Evolutionary conservation across 2,329 filamentous ascomycete species (phyloP).

Genomic region (Hymenoscyphus infarciens): DNA sequence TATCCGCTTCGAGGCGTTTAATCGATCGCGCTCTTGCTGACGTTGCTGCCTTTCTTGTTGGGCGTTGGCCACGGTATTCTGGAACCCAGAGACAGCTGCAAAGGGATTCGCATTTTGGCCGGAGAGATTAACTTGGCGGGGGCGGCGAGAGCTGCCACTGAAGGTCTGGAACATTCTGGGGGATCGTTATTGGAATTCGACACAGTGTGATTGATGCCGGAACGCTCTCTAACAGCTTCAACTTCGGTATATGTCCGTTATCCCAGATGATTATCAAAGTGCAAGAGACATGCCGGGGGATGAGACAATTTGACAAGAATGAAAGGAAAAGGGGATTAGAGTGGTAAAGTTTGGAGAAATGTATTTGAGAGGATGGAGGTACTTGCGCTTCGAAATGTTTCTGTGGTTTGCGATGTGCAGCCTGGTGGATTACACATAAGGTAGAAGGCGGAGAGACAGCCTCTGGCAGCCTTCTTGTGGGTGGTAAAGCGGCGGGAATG

Average conservation of each 20-base stretch:
- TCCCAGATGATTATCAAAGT: neutral
- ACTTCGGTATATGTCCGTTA: neutral
- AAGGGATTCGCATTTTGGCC: slow-evolving; percentile 81
- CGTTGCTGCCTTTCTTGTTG: slow-evolving; percentile 80
- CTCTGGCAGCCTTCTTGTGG: neutral
- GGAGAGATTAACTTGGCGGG: slow-evolving; percentile 90
- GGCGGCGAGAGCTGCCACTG: slow-evolving; percentile 79
- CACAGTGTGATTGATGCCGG: neutral
- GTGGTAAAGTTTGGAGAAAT: neutral
- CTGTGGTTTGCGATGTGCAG: slow-evolving; percentile 5
- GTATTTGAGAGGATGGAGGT: neutral
- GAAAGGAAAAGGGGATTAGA: neutral
- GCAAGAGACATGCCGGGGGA: neutral
- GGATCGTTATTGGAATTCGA: neutral
- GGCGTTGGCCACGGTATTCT: slow-evolving; percentile 77
- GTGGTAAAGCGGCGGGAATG: neutral
- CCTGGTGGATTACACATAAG: slow-evolving; percentile 9
- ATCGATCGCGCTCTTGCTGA: slow-evolving; percentile 73
- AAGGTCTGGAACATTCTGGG: slow-evolving; percentile 83
- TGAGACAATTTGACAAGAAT: neutral
- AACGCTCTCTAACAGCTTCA: neutral
- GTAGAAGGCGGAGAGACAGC: slow-evolving; percentile 2
- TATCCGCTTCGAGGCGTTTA: slow-evolving; percentile 69
- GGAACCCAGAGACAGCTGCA: slow-evolving; percentile 62
- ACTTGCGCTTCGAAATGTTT: neutral